phyloP scores from a whole-genome alignment of 1,139 yeast genomes.

The Kodamaea arcana region DNA sequence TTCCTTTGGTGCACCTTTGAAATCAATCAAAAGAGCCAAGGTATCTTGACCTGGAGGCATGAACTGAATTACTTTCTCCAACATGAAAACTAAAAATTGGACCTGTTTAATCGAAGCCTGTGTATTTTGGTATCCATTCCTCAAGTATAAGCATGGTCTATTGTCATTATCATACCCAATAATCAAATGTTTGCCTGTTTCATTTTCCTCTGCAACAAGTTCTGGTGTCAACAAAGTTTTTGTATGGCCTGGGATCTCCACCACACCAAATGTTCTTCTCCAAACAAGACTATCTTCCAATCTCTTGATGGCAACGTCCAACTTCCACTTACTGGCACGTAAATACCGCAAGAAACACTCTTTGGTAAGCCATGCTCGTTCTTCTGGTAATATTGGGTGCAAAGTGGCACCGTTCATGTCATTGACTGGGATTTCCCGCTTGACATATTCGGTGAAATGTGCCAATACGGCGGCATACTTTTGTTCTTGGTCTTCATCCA shows the following conservation, averaged over 20 bases:
- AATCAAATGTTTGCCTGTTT: conserved; percentile 84
- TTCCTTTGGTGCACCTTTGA: conserved; percentile 55
- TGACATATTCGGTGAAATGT: conserved; percentile 47
- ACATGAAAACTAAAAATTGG: conserved; percentile 85
- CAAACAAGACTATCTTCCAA: conserved; percentile 75
- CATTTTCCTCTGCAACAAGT: conserved; percentile 64
- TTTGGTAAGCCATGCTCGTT: conserved; percentile 84
- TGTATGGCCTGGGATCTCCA: conserved; percentile 45
- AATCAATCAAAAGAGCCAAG: conserved; percentile 83
- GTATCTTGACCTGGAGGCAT: conserved; percentile 98
- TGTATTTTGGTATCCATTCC: conserved; percentile 93
- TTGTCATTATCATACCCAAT: conserved; percentile 85
- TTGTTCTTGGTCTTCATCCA: conserved; percentile 45
- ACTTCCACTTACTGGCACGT: conserved; percentile 88
- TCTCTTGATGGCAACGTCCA: conserved; percentile 65
- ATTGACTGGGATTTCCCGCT: conserved; percentile 17
- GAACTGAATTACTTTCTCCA: conserved; percentile 83
- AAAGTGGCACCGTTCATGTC: conserved; percentile 30
- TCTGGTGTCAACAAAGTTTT: conserved; percentile 56
- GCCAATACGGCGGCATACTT: conserved; percentile 57
- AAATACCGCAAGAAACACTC: conserved; percentile 86
- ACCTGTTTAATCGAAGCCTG: conserved; percentile 83
- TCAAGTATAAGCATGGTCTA: conserved; percentile 84
- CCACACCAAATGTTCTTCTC: conserved; percentile 90
- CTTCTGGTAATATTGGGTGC: conserved; percentile 46